A percentile compares a stretch with the other conserved stretches of the same genome.
These are phyloP conservation scores for Singerocomus rubriflavus DNA, from an alignment of 1,284 basidiomycete species.

Conservation along the genomic window DNA sequence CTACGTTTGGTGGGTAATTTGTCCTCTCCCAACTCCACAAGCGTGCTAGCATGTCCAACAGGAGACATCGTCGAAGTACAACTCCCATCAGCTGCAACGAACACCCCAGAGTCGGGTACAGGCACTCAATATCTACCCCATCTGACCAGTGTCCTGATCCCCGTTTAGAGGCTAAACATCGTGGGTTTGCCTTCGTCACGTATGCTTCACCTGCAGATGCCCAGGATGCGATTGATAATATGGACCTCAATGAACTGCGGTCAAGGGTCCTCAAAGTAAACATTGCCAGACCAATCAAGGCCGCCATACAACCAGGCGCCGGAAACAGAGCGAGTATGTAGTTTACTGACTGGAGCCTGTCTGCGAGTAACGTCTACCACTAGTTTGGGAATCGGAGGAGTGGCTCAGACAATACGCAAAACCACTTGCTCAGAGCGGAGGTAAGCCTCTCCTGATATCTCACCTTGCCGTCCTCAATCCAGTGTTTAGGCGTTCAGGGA, in stretches of 20 bases:
- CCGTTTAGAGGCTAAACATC: slow-evolving; percentile 63
- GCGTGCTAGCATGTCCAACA: slow-evolving; percentile 31
- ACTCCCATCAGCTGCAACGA: slow-evolving; percentile 64
- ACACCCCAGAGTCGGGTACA: slow-evolving; percentile 53
- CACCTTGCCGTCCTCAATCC: slow-evolving; percentile 12
- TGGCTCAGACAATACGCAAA: slow-evolving; percentile 75
- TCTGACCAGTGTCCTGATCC: slow-evolving; percentile 2
- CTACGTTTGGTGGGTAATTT: slow-evolving; percentile 64
- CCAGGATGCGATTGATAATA: slow-evolving; percentile 85
- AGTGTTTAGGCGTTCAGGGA: slow-evolving; percentile 52
- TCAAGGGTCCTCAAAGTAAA: slow-evolving; percentile 77
- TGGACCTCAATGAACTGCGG: slow-evolving; percentile 79
- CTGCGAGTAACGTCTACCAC: slow-evolving; percentile 2
- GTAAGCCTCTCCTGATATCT: slow-evolving; percentile 37
- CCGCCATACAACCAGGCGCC: slow-evolving; percentile 51
- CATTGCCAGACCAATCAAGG: slow-evolving; percentile 71
- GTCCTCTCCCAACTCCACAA: not conserved
- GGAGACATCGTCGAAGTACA: slow-evolving; percentile 82
- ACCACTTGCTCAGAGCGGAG: slow-evolving; percentile 67
- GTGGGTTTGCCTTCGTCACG: slow-evolving; percentile 81
- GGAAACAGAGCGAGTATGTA: slow-evolving; percentile 72
- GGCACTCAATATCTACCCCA: slow-evolving; percentile 2
- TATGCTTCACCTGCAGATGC: slow-evolving; percentile 73
- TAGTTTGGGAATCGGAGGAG: slow-evolving; percentile 86
- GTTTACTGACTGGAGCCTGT: not conserved